phyloP scores from a whole-genome alignment of 1,139 yeast genomes.

The Taiozyma onychis region DNA sequence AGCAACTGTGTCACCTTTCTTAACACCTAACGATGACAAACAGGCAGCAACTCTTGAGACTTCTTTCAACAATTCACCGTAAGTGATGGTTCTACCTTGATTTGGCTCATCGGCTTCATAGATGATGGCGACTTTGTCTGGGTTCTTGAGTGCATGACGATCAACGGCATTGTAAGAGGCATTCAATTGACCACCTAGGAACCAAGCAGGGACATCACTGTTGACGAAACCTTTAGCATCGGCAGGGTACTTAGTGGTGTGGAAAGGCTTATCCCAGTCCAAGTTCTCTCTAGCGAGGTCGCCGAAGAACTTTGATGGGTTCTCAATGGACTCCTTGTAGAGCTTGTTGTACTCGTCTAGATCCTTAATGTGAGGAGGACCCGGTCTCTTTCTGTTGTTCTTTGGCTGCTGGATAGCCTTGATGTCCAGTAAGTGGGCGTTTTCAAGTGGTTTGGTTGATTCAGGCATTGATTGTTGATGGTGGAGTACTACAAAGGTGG shows the following conservation, averaged over 20 bases:
- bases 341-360: slow-evolving; percentile 51
- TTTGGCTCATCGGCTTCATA: slow-evolving; percentile 78
- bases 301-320: slow-evolving; percentile 64
- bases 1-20: slow-evolving; percentile 80
- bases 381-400: slow-evolving; percentile 27
- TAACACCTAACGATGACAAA: slow-evolving; percentile 59
- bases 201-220: slow-evolving; percentile 75
- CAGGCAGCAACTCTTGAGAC: slow-evolving; percentile 70
- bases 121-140: slow-evolving; percentile 69
- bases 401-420: slow-evolving; percentile 21
- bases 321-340: slow-evolving; percentile 62
- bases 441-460: slow-evolving; percentile 20
- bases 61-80: slow-evolving; percentile 64
- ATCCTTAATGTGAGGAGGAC: slow-evolving; percentile 28
- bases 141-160: slow-evolving; percentile 69
- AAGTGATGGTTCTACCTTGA: slow-evolving; percentile 57
- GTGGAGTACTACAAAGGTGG: not conserved
- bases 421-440: slow-evolving; percentile 24
- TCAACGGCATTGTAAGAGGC: slow-evolving; percentile 78
- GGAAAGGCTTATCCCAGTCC: slow-evolving; percentile 62
- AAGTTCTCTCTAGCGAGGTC: slow-evolving; percentile 50
- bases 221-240: slow-evolving; percentile 47
- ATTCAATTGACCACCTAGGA: slow-evolving; percentile 68
- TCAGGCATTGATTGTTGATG: slow-evolving; percentile 15
- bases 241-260: slow-evolving; percentile 48